phyloP scores from a whole-genome alignment of 176 grass and related monocot species.

The Lolium perenne region DNA sequence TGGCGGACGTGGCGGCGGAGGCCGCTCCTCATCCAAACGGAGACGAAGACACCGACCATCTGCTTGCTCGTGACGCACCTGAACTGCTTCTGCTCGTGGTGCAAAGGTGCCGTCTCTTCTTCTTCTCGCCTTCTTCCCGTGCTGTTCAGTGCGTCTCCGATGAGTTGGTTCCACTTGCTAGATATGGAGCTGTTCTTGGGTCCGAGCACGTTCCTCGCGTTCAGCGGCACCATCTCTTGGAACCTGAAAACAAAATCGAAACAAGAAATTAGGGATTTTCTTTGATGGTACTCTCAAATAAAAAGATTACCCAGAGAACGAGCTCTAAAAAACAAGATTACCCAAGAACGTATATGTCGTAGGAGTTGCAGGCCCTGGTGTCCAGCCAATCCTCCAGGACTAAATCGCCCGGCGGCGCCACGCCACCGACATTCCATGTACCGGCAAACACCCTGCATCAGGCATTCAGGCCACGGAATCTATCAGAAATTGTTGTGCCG shows the following conservation, averaged over 20 bases:
- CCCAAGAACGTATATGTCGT: conserved; percentile 94
- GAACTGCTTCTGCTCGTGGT: conserved; percentile 19
- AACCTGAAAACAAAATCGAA: conserved; percentile 50
- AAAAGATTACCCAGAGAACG: no score
- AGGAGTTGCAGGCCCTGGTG: conserved; percentile 42
- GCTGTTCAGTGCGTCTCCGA: conserved; percentile 67
- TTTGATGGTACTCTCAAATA: no score
- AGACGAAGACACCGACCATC: conserved; percentile 81
- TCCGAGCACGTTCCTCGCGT: conserved; percentile 71
- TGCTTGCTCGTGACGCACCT: conserved; percentile 76
- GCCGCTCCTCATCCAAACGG: conserved; percentile 63
- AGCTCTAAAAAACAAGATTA: conserved; percentile 15
- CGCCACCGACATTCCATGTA: conserved; percentile 86
- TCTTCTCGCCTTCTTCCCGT: not conserved
- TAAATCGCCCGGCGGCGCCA: conserved; percentile 56
- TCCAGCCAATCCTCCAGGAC: conserved; percentile 84
- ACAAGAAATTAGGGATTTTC: not conserved
- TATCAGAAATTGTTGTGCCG: not conserved
- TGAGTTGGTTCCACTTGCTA: conserved; percentile 70
- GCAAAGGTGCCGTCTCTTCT: not conserved
- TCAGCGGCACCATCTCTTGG: conserved; percentile 84
- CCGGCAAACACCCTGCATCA: conserved; percentile 68
- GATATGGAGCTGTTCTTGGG: conserved; percentile 62
- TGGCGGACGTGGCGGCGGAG: conserved; percentile 54
- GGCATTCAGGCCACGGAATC: not conserved